Conservation (phyloP, 768 basidiomycete species). For the Suillus occidentalis region DNA sequence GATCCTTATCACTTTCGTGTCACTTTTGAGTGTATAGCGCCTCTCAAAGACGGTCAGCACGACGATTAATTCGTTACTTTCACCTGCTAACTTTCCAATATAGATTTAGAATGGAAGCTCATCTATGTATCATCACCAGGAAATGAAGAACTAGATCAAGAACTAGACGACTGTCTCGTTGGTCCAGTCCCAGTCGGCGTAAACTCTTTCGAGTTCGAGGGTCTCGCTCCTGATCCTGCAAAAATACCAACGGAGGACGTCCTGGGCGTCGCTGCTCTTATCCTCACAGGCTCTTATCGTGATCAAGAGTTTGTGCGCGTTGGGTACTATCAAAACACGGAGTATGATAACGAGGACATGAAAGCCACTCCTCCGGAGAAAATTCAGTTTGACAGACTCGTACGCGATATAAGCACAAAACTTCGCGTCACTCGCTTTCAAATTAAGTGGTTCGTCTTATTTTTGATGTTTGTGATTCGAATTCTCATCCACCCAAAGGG, state of each 20-base stretch:
- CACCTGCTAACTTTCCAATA: not conserved
- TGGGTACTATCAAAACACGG: constrained; percentile 98
- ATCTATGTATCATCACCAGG: constrained; percentile 96
- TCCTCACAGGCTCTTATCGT: constrained; percentile 92
- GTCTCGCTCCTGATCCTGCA: constrained; percentile 76
- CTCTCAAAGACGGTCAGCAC: constrained; percentile 72
- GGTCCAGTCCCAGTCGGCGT: constrained; percentile 96
- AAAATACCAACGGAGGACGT: constrained; percentile 90
- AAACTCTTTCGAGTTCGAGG: constrained; percentile 97
- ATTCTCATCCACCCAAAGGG: constrained; percentile 43
- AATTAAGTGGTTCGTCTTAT: constrained; percentile 70
- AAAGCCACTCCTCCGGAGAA: constrained; percentile 65
- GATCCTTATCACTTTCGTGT: constrained; percentile 93
- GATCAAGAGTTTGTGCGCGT: constrained; percentile 99
- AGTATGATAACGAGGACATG: constrained; percentile 95
- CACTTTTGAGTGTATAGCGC: constrained; percentile 95
- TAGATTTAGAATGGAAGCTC: constrained; percentile 98
- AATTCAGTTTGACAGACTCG: constrained; percentile 76
- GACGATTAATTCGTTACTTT: not conserved
- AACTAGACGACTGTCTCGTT: constrained; percentile 96
- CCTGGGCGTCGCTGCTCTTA: constrained; percentile 94
- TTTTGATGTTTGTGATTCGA: not conserved
- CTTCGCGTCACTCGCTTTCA: constrained; percentile 93
- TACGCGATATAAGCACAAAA: constrained; percentile 87
- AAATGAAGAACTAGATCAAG: constrained; percentile 90